Evolutionary conservation across 1,284 basidiomycete genomes (phyloP).

Genomic region (Rhodotorula sp.): DNA sequence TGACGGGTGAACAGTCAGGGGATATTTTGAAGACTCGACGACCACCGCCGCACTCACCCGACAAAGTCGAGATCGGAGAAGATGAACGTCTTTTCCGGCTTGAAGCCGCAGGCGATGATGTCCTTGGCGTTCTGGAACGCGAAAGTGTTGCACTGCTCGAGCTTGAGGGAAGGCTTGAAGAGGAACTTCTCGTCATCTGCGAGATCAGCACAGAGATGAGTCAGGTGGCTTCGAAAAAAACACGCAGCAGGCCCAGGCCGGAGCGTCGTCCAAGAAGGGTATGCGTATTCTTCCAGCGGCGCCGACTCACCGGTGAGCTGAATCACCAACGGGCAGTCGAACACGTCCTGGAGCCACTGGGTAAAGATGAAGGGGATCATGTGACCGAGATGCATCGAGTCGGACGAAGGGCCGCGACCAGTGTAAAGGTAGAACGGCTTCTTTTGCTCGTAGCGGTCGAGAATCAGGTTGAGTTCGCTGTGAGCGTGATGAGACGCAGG

Average conservation of each 20-base stretch:
- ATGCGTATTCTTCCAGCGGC: no score
- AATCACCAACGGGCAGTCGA: conserved; percentile 88
- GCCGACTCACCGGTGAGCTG: conserved; percentile 75
- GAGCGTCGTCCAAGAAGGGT: no score
- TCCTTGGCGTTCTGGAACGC: conserved; percentile 85
- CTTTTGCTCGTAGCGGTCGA: conserved; percentile 93
- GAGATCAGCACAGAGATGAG: not conserved
- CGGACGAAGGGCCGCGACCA: conserved; percentile 91
- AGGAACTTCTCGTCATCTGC: conserved; percentile 98
- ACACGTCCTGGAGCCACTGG: conserved; percentile 90
- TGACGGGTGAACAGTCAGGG: not conserved
- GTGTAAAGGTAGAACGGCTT: conserved; percentile 99
- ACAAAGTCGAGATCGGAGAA: conserved; percentile 90
- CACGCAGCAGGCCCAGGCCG: no score
- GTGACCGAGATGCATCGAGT: conserved; percentile 97
- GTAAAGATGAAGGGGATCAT: conserved; percentile 98
- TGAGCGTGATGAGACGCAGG: not conserved
- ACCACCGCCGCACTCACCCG: conserved; percentile 51
- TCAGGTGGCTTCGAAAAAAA: not conserved
- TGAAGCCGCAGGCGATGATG: conserved; percentile 95
- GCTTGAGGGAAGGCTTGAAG: conserved; percentile 90
- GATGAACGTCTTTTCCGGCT: conserved; percentile 92
- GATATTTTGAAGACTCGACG: not conserved
- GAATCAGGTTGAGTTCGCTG: conserved; percentile 89
- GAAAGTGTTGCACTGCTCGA: conserved; percentile 84